These are phyloP conservation scores for Yamadazyma friedrichii DNA, from an alignment of 1,139 yeast species.

Conservation along the genomic window DNA sequence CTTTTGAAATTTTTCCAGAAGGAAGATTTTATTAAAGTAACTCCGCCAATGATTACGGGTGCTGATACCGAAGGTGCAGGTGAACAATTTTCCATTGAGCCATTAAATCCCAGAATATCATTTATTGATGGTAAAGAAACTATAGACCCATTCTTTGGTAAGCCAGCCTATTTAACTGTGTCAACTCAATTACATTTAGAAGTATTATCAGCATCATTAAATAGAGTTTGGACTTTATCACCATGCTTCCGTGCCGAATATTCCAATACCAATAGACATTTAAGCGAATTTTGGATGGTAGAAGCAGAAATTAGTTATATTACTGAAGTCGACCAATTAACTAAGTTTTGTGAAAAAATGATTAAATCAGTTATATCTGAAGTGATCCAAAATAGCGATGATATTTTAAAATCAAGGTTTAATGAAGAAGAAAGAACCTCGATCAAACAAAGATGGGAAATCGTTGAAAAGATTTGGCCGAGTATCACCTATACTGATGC, in stretches of 20 bases:
- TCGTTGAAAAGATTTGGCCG: conserved; percentile 54
- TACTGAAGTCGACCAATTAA: conserved; percentile 55
- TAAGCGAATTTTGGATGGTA: conserved; percentile 97
- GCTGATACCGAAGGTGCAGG: conserved; percentile 99
- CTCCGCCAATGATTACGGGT: conserved; percentile 83
- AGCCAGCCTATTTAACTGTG: conserved; percentile 73
- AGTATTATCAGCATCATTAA: conserved; percentile 68
- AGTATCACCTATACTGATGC: conserved; percentile 77
- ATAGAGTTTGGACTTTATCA: conserved; percentile 82
- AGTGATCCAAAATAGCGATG: conserved; percentile 36
- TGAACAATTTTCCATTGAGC: conserved; percentile 66
- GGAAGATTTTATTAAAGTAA: conserved; percentile 63
- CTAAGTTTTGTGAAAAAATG: conserved; percentile 69
- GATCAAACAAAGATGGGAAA: conserved; percentile 34
- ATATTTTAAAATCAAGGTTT: conserved; percentile 43
- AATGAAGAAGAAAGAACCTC: conserved; percentile 27
- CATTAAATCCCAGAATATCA: conserved; percentile 18
- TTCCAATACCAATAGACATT: conserved; percentile 86
- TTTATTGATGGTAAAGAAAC: conserved; percentile 16
- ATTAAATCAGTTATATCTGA: conserved; percentile 50
- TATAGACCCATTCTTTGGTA: conserved; percentile 57
- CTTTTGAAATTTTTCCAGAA: conserved; percentile 54
- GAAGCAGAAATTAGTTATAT: conserved; percentile 86
- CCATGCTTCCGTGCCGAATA: conserved; percentile 96
- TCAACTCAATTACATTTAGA: conserved; percentile 92